Percentiles rank a stretch among this genome's conserved stretches.
Conservation (phyloP, 805 yeast species). For the Ogataea pignaliae region DNA sequence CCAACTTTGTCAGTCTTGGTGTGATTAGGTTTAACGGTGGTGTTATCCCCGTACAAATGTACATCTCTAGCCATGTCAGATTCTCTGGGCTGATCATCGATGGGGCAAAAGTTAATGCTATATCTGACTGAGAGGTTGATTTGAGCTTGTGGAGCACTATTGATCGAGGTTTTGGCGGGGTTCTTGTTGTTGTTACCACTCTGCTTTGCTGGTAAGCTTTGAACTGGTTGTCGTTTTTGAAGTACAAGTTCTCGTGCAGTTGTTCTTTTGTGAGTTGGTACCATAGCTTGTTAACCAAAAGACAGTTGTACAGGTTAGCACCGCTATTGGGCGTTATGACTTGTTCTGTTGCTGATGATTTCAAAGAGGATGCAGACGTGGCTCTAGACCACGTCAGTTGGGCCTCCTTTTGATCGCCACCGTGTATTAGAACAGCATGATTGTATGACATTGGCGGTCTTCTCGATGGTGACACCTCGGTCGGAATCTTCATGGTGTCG, state of each 20-base stretch:
- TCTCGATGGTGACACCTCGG: constrained; percentile 54
- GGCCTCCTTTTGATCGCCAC: constrained; percentile 33
- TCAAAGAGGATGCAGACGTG: constrained; percentile 10
- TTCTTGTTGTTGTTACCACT: background rate
- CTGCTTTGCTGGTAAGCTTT: constrained; percentile 13
- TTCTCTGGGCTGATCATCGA: constrained; percentile 37
- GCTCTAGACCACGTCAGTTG: constrained; percentile 31
- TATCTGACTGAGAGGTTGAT: constrained; percentile 44
- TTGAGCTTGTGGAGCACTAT: constrained; percentile 66
- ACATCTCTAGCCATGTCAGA: constrained; percentile 69
- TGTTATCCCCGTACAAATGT: constrained; percentile 69
- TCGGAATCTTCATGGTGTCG: constrained; percentile 45
- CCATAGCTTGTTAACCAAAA: constrained; percentile 69
- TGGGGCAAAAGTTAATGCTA: constrained; percentile 41
- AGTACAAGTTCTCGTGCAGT: constrained; percentile 51
- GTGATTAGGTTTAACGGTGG: constrained; percentile 50
- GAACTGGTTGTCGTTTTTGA: constrained; percentile 42
- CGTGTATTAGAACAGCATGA: constrained; percentile 63
- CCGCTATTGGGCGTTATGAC: constrained; percentile 5
- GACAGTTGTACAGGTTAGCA: constrained; percentile 51
- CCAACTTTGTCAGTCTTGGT: constrained; percentile 39
- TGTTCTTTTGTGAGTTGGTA: constrained; percentile 48
- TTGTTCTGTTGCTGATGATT: constrained; percentile 1
- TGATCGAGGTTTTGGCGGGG: constrained; percentile 26
- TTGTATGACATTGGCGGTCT: constrained; percentile 64